Evolutionary conservation across 139 green algal genomes (phyloP), one percentile per base, ranked within the genome.

Genomic region (Desmodesmus armatus): DNA sequence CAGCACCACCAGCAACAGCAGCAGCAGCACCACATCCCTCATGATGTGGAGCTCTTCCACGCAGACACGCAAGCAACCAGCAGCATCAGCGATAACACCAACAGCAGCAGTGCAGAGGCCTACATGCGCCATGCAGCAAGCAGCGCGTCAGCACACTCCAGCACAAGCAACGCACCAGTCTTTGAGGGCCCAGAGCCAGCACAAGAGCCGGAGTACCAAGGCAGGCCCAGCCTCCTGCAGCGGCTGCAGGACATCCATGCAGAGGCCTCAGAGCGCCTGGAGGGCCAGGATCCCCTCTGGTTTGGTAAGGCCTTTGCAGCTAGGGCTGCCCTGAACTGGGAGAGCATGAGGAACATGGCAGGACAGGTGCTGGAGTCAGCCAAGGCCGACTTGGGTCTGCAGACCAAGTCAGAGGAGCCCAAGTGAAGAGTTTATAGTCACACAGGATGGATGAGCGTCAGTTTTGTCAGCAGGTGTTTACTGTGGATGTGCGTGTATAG

Each of bases 291-390:
- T 47, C 80, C 80, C 6, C 62, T 85, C 19, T 85, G 80, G 80
- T 85, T 85, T 71, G 80, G 66, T 31, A 85, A 79, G 67, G 66
- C 66, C 2, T 85, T 85, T 71, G 47, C 80, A 37, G 5, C 40
- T 7, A 41, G 80, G 31, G 80, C 80, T 21, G 5, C 25, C 23
- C 27, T 78, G 63, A 85, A 85, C 37, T 44, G 31, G 47, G 47
- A 44, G 5, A 41, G n/a, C 80, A 85, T 85, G 80, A 62, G 40
- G 47, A 47, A 25, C 25, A 60, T 53, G 47, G 80, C 66, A 21
- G 66, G 44, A 19, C 21, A 85, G 39, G 27, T 85, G 3, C 66
- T 66, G 11, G 44, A 44, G 41, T 35, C 65, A 43, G 44, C 53
- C 4, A 71, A 55, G 37, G 25, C 37, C 39, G 76, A 82, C 39